Evolutionary conservation across 805 yeast genomes (phyloP), one percentile per base, ranked within the genome.

Genomic region (Metschnikowia kunwiensis): DNA sequence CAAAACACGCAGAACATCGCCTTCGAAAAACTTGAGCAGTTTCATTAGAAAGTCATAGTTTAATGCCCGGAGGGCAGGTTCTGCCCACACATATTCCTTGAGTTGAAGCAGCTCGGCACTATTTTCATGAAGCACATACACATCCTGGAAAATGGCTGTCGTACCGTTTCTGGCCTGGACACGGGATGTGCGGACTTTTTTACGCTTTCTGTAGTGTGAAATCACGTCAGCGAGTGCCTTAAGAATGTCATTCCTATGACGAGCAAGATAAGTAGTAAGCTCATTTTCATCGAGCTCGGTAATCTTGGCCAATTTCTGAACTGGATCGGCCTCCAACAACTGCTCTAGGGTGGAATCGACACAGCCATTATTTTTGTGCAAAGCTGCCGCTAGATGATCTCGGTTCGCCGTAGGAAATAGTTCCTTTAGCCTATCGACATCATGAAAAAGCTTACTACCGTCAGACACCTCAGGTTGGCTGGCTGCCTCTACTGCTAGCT

Each of bases 381-480:
- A 55, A 3, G 56, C 55, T 1, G 49, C 42, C 3, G 55, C 43
- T 6, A 77, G 53, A 6, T 44, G 42, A 2, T 46, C 53, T 4
- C 51, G 26, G 2, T 64, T 60, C 2, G 62, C 42, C 11, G 65
- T 51, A 0, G 82, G 81, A 40, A 78, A 76, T 55, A 77, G 65
- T 10, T 64, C 68, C 31, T 51, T 46, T 20, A 73, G 46, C 19
- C 51, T 54, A 38, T 41, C 41, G 9, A 55, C 59, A 3, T 44
- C 44, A 12, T 45, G 32, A 33, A 43, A 49, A 5, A 27, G 23
- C n/a, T 19, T 17, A 19, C 7, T 17, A 7, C 4, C 25, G 12
- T 7, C 12, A 7, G 17, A 14, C 7, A 14, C 20, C 5, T 16
- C 17, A 7, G 9, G 18, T 6, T 9, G 10, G n/a, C 22, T 24